Evolutionary conservation across 441 rosid species (phyloP).

Genomic region (Metrosideros polymorpha): DNA sequence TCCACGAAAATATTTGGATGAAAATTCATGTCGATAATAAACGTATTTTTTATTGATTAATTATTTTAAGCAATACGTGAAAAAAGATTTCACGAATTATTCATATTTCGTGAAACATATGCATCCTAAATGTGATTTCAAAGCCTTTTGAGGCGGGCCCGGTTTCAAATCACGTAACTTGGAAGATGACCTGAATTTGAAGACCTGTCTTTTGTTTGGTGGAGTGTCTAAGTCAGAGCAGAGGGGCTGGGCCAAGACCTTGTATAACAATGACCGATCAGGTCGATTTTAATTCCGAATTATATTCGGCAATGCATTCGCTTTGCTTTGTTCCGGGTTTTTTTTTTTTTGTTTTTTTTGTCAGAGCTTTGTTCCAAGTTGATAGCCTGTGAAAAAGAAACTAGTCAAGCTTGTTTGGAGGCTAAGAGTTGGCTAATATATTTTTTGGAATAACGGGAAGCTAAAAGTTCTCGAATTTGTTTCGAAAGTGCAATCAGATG

Average conservation of each 20-base stretch:
- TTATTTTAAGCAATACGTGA: too few relatives aligned
- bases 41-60: too few relatives aligned
- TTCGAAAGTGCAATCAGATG: accelerated
- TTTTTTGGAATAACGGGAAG: not conserved
- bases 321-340: not conserved
- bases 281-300: not conserved
- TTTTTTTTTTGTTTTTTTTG: not conserved
- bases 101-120: accelerated
- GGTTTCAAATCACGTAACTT: too few relatives aligned
- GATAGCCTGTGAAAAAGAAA: not conserved
- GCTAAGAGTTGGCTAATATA: not conserved
- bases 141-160: not conserved
- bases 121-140: not conserved
- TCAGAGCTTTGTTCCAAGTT: not conserved
- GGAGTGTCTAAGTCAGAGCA: not conserved
- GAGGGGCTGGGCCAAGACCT: not conserved
- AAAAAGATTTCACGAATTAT: too few relatives aligned
- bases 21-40: too few relatives aligned
- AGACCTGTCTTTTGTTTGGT: not conserved
- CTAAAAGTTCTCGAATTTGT: not conserved
- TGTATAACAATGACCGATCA: not conserved
- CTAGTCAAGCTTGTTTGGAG: not conserved
- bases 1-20: too few relatives aligned
- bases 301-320: not conserved
- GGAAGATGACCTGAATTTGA: not conserved